A percentile compares a stretch with the other conserved stretches of the same genome.
phyloP scores from a whole-genome alignment of 1,139 yeast species.

The Nematodospora anomalae region DNA sequence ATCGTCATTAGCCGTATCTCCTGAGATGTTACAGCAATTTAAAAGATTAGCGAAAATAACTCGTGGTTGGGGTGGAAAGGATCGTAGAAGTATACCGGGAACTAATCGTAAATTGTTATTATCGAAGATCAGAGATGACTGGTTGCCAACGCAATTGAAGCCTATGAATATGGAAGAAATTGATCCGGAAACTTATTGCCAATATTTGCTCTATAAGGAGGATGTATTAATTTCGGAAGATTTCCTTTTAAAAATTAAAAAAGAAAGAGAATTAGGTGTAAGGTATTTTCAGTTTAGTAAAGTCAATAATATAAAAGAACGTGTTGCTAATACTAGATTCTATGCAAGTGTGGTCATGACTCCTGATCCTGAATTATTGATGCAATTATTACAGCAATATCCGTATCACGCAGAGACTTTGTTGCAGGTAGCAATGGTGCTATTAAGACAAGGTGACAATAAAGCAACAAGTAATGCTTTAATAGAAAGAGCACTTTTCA shows the following conservation, averaged over 20 bases:
- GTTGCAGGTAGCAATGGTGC: constrained; percentile 75
- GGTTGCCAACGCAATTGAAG: constrained; percentile 71
- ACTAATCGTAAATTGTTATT: constrained; percentile 64
- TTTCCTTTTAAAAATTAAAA: constrained; percentile 39
- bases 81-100: constrained; percentile 71
- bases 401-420: constrained; percentile 81
- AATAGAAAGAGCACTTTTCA: constrained; percentile 74
- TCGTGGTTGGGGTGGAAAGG: constrained; percentile 84
- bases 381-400: constrained; percentile 51
- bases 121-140: constrained; percentile 76
- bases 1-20: constrained; percentile 57
- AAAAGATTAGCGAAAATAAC: constrained; percentile 61
- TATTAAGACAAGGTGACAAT: constrained; percentile 73
- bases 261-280: constrained; percentile 50
- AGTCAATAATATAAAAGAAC: constrained; percentile 36
- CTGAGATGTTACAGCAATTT: constrained; percentile 65
- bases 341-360: constrained; percentile 65
- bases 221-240: constrained; percentile 29
- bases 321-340: constrained; percentile 58
- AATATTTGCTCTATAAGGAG: constrained; percentile 42
- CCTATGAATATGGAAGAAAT: constrained; percentile 65
- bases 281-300: constrained; percentile 56
- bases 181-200: constrained; percentile 38
- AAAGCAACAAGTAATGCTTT: constrained; percentile 69
- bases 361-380: constrained; percentile 71